Base-by-base conservation (phyloP, 1,284 basidiomycete genomes). In the Heterobasidion parviporum region DNA sequence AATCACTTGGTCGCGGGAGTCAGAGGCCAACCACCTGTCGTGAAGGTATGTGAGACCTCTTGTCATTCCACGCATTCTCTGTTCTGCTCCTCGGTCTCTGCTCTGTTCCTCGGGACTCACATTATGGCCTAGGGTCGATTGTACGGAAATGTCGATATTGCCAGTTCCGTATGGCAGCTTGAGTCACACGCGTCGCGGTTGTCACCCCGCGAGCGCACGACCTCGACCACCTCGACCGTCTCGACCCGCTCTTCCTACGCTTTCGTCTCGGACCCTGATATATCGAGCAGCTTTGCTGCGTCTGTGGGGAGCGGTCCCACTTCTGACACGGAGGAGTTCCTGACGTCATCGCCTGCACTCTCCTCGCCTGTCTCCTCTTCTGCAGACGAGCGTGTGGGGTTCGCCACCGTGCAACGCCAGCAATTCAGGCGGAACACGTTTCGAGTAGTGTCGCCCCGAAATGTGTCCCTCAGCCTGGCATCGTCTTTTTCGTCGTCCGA, bases 201-300 rank as follows among this genome's bases (percentile, higher is more conserved):
- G 49, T 78, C 80, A 0, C 71, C 75, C 14, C 74, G 88, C 62
- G 84, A 85, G 58, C 82, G 87, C 20, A 89, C 87, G 0, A 81
- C 80, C 2, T 90, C 88, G 16, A 83, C 84, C 3, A 74, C 82
- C 6, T 89, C 87, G 2, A 86, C 86, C 6, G 70, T 81, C 0
- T 90, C 87, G 7, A 85, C 84, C 0, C 85, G 81, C 44, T 90
- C 88, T 8, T 90, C 87, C 0, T 90, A 83, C 61, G 87, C 88
- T 2, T 76, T 88, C 55, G 74, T 91, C 3, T 89, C 88, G 10
- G 88, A 90, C 60, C 81, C 81, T 1, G 87, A 90, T 60, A 84
- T 89, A 53, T 87, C 87, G 6, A 89, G 85, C 68, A 87, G 83
- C 66, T 89, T 90, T 61, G 84, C 85, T 2, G 87, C 85, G 7